Evolutionary conservation across 1,139 yeast genomes (phyloP).

Genomic region (Blastobotrys aristatus): DNA sequence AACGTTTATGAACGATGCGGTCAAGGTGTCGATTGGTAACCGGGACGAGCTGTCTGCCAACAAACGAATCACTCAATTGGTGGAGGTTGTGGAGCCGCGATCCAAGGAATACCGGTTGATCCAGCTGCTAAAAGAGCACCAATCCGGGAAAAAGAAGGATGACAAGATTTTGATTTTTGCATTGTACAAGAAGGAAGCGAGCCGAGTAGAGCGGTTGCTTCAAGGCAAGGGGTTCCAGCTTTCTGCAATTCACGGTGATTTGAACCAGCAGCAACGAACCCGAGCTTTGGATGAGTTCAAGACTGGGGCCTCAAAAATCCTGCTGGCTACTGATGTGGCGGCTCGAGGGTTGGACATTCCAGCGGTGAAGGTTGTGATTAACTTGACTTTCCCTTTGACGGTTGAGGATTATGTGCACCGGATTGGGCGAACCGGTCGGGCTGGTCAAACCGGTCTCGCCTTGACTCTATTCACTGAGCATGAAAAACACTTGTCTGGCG

Average conservation of each 20-base stretch:
- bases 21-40: conserved; percentile 88
- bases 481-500: conserved; percentile 95
- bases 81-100: conserved; percentile 84
- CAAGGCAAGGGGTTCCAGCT: conserved; percentile 70
- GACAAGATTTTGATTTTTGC: conserved; percentile 91
- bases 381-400: conserved; percentile 94
- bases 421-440: conserved; percentile 98
- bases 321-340: conserved; percentile 97
- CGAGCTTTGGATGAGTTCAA: conserved; percentile 82
- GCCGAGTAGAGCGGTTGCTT: conserved; percentile 76
- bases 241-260: conserved; percentile 94
- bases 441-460: conserved; percentile 92
- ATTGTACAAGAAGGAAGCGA: conserved; percentile 91
- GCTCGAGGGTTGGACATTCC: conserved; percentile 99
- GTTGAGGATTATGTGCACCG: conserved; percentile 98
- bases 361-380: conserved; percentile 91
- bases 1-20: conserved; percentile 74
- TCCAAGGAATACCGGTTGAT: conserved; percentile 75
- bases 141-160: conserved; percentile 51
- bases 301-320: conserved; percentile 64
- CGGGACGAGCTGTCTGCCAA: conserved; percentile 92
- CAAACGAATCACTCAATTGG: conserved; percentile 86
- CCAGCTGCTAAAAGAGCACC: conserved; percentile 69
- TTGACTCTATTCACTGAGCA: conserved; percentile 95
- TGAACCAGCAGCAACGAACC: conserved; percentile 89